These are phyloP conservation scores for Lepidium didymum DNA, from an alignment of 345 rosid genomes.

Conservation along the genomic window DNA sequence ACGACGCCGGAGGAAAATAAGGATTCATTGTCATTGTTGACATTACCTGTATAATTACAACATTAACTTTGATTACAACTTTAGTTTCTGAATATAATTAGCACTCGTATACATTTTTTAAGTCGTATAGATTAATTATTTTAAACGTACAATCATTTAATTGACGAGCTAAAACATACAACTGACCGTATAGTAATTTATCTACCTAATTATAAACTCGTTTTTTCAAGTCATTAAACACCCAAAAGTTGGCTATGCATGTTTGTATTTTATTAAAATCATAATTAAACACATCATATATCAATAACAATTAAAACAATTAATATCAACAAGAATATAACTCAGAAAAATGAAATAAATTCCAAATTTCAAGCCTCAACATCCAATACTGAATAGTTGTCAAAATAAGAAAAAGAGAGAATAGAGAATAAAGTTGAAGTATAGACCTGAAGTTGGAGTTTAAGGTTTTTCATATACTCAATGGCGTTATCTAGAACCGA, in stretches of 20 bases:
- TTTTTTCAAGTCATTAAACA: background rate
- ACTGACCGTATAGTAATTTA: background rate
- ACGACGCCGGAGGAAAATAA: background rate
- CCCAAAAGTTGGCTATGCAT: background rate
- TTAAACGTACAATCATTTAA: background rate
- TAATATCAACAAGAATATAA: background rate
- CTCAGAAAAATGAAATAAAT: background rate
- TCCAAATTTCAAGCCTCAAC: background rate
- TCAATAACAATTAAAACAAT: background rate
- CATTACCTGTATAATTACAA: slow-evolving; percentile 12
- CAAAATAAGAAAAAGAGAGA: background rate
- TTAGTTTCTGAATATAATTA: background rate
- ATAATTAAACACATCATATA: background rate
- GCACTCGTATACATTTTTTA: background rate
- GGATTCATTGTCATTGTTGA: slow-evolving; percentile 18
- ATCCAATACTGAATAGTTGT: background rate
- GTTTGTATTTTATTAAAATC: background rate
- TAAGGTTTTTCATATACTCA: slow-evolving; percentile 57
- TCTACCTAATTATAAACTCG: background rate
- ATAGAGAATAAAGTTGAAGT: background rate
- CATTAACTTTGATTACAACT: background rate
- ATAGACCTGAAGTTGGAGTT: slow-evolving; percentile 70
- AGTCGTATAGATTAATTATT: background rate
- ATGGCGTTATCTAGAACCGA: slow-evolving; percentile 67
- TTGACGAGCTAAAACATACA: background rate